Evolutionary conservation across 805 yeast species (phyloP).

Genomic region (Wickerhamiella occidentalis): DNA sequence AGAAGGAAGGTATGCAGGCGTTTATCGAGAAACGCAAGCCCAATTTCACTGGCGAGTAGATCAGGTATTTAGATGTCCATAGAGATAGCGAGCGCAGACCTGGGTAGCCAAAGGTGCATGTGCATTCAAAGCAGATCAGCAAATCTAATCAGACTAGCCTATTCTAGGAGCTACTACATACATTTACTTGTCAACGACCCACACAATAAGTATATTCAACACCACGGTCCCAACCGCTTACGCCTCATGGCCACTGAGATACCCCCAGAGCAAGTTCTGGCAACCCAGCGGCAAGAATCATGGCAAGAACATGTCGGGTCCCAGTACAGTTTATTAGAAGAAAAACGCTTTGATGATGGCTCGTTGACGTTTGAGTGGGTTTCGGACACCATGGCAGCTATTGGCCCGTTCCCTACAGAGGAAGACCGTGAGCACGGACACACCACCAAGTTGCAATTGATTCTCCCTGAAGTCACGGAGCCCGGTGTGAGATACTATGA

Average conservation of each 20-base stretch:
- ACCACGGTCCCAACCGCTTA: neutral
- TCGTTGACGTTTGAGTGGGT: neutral
- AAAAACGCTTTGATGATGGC: neutral
- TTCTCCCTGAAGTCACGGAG: neutral
- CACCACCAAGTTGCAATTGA: neutral
- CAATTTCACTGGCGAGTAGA: conserved; percentile 26
- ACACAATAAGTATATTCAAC: too few relatives aligned
- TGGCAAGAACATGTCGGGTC: neutral
- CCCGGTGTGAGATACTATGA: neutral
- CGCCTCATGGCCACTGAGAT: neutral
- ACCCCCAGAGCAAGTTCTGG: neutral
- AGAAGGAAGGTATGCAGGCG: conserved; percentile 41
- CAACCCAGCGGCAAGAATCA: neutral
- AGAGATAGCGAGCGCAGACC: too few relatives aligned
- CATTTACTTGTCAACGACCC: too few relatives aligned
- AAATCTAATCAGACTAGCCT: too few relatives aligned
- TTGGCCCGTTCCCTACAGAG: neutral
- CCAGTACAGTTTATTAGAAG: neutral
- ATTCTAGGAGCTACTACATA: too few relatives aligned
- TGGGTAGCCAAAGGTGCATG: too few relatives aligned
- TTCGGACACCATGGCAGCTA: neutral
- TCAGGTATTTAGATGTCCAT: too few relatives aligned
- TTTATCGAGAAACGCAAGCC: conserved; percentile 37
- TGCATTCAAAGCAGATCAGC: too few relatives aligned
- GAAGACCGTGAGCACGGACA: neutral